A percentile compares a stretch with the other conserved stretches of the same genome.
These are phyloP conservation scores for Miscanthus sacchariflorus DNA, from an alignment of 202 grass and related monocot species.

Conservation along the genomic window DNA sequence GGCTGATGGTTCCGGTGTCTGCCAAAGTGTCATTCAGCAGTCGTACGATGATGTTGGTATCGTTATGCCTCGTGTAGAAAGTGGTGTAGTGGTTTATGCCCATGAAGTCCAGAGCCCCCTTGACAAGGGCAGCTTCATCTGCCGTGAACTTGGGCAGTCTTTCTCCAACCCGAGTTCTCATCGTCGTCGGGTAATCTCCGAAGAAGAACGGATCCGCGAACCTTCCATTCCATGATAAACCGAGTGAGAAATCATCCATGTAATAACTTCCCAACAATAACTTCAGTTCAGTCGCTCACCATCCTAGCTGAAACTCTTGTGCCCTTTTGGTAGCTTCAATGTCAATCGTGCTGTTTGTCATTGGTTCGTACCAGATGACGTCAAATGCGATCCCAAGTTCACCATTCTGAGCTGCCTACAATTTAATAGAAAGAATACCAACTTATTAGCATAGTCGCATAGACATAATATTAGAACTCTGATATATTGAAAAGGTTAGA, in stretches of 20 bases:
- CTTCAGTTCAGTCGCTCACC: slow-evolving; percentile 42
- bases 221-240: slow-evolving; percentile 48
- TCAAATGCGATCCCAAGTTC: slow-evolving; percentile 89
- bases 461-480: neutral
- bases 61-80: slow-evolving; percentile 73
- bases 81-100: slow-evolving; percentile 99
- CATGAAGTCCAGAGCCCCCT: slow-evolving; percentile 89
- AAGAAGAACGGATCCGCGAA: slow-evolving; percentile 97
- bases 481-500: neutral
- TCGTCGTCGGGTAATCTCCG: slow-evolving; percentile 84
- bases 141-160: slow-evolving; percentile 75
- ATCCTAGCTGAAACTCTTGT: slow-evolving; percentile 96
- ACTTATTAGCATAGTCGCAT: neutral
- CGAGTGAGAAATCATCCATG: neutral
- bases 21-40: slow-evolving; percentile 71
- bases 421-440: neutral
- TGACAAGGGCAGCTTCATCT: slow-evolving; percentile 65
- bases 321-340: slow-evolving; percentile 77
- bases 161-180: slow-evolving; percentile 69
- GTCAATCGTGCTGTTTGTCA: slow-evolving; percentile 57
- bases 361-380: slow-evolving; percentile 90
- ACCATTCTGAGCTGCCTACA: slow-evolving; percentile 63
- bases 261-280: neutral
- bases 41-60: slow-evolving; percentile 55
- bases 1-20: slow-evolving; percentile 79